phyloP scores from a whole-genome alignment of 1,284 basidiomycete species.

The Malassezia caprae region DNA sequence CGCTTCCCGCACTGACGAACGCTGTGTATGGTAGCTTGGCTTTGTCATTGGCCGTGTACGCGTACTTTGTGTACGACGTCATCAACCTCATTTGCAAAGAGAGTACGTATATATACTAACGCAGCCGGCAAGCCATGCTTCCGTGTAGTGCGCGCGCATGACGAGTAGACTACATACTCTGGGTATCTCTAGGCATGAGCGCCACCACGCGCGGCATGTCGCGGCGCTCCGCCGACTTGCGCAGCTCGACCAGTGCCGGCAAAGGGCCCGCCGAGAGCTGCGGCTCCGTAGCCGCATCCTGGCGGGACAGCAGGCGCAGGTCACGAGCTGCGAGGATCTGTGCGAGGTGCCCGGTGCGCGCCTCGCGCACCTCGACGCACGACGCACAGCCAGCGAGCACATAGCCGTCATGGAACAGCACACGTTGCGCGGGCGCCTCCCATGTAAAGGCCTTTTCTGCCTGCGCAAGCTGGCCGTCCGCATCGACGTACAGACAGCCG shows the following conservation, averaged over 20 bases:
- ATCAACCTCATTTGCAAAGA: conserved; percentile 40
- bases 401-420: conserved; percentile 78
- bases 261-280: conserved; percentile 55
- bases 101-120: conserved; percentile 3
- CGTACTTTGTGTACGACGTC: conserved; percentile 55
- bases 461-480: conserved; percentile 50
- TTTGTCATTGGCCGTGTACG: conserved; percentile 63
- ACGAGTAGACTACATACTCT: background rate
- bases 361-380: conserved; percentile 85
- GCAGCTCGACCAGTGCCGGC: background rate
- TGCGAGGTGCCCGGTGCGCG: conserved; percentile 68
- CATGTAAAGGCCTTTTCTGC: conserved; percentile 71
- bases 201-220: conserved; percentile 5
- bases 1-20: conserved; percentile 56
- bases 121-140: conserved; percentile 15
- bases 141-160: background rate
- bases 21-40: conserved; percentile 63
- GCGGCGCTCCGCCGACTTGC: background rate
- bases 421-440: conserved; percentile 63
- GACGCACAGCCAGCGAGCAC: conserved; percentile 78
- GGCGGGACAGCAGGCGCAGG: conserved; percentile 52
- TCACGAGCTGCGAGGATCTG: conserved; percentile 78
- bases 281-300: conserved; percentile 5
- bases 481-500: conserved; percentile 65
- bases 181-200: conserved; percentile 2